Evolutionary conservation across 805 yeast genomes (phyloP).

Genomic region (Ogataea paraovalis): DNA sequence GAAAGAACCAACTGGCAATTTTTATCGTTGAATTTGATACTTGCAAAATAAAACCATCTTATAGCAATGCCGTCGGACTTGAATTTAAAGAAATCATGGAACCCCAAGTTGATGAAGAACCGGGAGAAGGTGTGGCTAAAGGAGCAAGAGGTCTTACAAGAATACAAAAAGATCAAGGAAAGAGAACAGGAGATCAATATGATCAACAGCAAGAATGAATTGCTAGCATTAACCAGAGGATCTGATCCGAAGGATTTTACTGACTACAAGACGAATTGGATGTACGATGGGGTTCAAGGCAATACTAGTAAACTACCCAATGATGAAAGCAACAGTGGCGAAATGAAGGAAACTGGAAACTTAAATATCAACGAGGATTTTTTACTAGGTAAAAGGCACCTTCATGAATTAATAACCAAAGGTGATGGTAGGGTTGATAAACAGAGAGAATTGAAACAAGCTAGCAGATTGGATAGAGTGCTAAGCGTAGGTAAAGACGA

Average conservation of each 20-base stretch:
- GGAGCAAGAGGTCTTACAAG: constrained; percentile 76
- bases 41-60: too few species aligned
- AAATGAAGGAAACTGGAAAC: constrained; percentile 42
- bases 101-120: constrained; percentile 83
- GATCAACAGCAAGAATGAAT: constrained; percentile 57
- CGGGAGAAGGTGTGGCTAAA: constrained; percentile 78
- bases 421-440: neutral
- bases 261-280: constrained; percentile 69
- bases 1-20: too few species aligned
- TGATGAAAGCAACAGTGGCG: constrained; percentile 21
- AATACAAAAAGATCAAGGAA: constrained; percentile 59
- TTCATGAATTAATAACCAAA: neutral
- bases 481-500: constrained; percentile 16
- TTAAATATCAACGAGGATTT: constrained; percentile 14
- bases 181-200: constrained; percentile 58
- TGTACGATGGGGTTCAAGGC: constrained; percentile 52
- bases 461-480: constrained; percentile 18
- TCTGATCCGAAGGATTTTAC: constrained; percentile 38
- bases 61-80: constrained; percentile 60
- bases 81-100: constrained; percentile 93
- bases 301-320: constrained; percentile 9
- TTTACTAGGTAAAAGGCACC: constrained; percentile 11
- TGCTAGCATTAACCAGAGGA: constrained; percentile 35
- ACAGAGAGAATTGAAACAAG: neutral
- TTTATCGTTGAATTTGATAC: too few species aligned